Evolutionary conservation across 1,139 yeast species (phyloP).

Genomic region (Keqinozyma sinolaborantium): DNA sequence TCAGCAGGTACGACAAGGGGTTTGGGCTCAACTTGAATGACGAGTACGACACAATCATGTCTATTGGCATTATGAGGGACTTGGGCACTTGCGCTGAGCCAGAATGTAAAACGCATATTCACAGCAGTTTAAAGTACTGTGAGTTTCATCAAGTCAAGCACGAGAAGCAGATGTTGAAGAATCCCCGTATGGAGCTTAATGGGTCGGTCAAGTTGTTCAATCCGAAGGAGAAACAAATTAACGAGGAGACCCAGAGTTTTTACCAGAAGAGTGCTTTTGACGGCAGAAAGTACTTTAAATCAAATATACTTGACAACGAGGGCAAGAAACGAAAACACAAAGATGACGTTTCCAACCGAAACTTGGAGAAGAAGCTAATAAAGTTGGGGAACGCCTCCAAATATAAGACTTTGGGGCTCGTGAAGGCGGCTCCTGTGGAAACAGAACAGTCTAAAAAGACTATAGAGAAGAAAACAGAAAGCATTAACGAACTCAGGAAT

Average conservation of each 20-base stretch:
- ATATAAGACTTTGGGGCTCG: slow-evolving; percentile 11
- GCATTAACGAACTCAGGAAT: slow-evolving; percentile 7
- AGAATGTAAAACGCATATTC: slow-evolving; percentile 38
- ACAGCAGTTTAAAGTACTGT: slow-evolving; percentile 10
- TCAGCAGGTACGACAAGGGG: slow-evolving; percentile 36
- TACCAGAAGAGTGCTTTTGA: slow-evolving; percentile 10
- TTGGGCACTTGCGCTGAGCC: slow-evolving; percentile 59
- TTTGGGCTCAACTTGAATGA: slow-evolving; percentile 61
- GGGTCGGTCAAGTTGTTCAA: slow-evolving; percentile 50
- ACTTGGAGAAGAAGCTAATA: slow-evolving; percentile 26
- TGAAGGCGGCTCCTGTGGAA: slow-evolving; percentile 5
- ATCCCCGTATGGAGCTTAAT: slow-evolving; percentile 69
- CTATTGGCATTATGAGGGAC: slow-evolving; percentile 70
- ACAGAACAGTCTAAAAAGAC: slow-evolving; percentile 1
- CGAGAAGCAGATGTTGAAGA: slow-evolving; percentile 13
- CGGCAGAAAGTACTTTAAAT: slow-evolving; percentile 36
- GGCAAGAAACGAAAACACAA: slow-evolving; percentile 28
- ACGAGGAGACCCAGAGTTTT: slow-evolving; percentile 24
- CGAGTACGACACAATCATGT: slow-evolving; percentile 52
- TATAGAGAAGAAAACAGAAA: neutral
- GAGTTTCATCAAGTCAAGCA: slow-evolving; percentile 12
- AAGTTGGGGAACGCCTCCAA: slow-evolving; percentile 11
- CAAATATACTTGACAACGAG: slow-evolving; percentile 38
- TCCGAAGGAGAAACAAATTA: slow-evolving; percentile 24
- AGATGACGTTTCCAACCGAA: slow-evolving; percentile 31